A percentile compares a stretch with the other conserved stretches of the same genome.
phyloP scores from a whole-genome alignment of 495 filamentous ascomycete genomes.

The Halenospora varia region DNA sequence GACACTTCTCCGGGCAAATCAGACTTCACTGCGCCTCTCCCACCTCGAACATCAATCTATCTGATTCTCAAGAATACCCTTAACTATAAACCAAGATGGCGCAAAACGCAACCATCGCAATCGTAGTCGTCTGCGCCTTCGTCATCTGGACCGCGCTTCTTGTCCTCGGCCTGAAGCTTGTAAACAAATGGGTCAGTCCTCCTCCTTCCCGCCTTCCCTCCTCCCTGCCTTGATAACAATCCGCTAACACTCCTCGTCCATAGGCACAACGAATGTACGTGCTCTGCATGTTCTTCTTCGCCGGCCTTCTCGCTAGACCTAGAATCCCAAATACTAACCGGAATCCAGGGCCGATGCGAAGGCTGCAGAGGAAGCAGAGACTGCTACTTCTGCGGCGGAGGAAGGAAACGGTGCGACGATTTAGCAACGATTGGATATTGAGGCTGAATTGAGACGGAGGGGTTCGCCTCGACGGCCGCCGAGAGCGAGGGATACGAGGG shows the following conservation, averaged over 20 bases:
- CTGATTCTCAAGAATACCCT: too few species aligned
- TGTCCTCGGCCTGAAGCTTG: not conserved
- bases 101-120: not conserved
- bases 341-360: slow-evolving; percentile 5
- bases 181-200: slow-evolving; percentile 2
- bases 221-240: too few species aligned
- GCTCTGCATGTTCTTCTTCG: not conserved
- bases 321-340: too few species aligned
- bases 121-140: slow-evolving; percentile 1
- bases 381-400: not conserved
- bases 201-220: not conserved
- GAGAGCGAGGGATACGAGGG: too few species aligned
- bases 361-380: not conserved
- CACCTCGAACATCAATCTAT: too few species aligned
- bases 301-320: too few species aligned
- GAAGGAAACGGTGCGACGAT: not conserved
- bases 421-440: not conserved
- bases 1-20: too few species aligned
- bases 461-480: too few species aligned
- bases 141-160: not conserved
- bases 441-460: too few species aligned
- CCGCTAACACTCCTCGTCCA: too few species aligned
- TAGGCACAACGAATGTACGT: slow-evolving; percentile 7
- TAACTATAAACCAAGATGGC: too few species aligned
- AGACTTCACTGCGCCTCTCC: not conserved